A percentile compares a stretch with the other conserved stretches of the same genome.
These are phyloP conservation scores for Corylus heterophylla DNA, from an alignment of 306 rosid species.

Conservation along the genomic window DNA sequence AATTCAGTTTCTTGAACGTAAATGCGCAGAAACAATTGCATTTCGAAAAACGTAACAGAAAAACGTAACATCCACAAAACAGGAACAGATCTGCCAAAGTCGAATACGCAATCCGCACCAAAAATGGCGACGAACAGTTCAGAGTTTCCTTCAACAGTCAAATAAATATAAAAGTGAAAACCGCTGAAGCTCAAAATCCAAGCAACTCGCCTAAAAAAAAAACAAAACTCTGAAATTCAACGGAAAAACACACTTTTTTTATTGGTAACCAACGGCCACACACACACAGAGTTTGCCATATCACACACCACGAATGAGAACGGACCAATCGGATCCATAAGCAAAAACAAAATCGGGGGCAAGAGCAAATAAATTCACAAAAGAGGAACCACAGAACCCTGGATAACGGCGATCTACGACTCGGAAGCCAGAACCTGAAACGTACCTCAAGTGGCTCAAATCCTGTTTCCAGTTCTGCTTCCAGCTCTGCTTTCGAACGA, in stretches of 20 bases:
- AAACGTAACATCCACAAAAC: constrained; percentile 15
- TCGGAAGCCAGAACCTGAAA: constrained; percentile 22
- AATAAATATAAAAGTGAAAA: background rate
- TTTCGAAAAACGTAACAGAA: background rate
- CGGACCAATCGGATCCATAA: constrained; percentile 26
- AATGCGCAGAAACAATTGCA: background rate
- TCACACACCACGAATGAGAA: background rate
- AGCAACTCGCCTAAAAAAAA: background rate
- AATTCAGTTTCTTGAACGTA: background rate
- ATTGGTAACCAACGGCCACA: background rate
- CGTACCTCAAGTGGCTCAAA: constrained; percentile 34
- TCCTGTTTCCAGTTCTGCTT: background rate
- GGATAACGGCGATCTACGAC: constrained; percentile 18
- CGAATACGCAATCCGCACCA: background rate
- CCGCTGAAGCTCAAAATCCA: background rate
- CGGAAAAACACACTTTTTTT: background rate
- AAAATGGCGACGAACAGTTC: background rate
- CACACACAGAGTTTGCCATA: background rate
- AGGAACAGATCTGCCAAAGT: constrained; percentile 37
- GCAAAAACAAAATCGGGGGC: background rate
- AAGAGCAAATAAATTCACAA: constrained; percentile 20
- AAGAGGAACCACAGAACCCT: background rate
- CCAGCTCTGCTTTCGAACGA: constrained; percentile 7
- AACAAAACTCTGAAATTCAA: background rate
- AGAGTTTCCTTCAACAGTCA: constrained; percentile 22